phyloP scores from a whole-genome alignment of 129 eudicot species.

The Artemisia argyi region DNA sequence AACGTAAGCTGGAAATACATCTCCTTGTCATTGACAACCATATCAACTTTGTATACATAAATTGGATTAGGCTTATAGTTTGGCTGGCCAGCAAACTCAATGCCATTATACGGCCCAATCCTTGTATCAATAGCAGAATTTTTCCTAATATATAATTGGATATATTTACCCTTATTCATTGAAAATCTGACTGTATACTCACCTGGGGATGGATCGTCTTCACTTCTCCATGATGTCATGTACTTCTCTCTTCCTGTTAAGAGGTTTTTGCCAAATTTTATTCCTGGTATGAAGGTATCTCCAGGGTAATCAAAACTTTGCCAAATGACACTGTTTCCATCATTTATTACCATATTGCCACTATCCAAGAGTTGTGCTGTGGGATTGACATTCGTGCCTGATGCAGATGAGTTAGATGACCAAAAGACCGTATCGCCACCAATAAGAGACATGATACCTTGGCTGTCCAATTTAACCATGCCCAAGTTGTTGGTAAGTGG shows the following conservation, averaged over 20 bases:
- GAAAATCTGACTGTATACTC: conserved; percentile 10
- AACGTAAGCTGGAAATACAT: neutral
- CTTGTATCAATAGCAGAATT: conserved; percentile 18
- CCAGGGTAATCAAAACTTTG: conserved; percentile 27
- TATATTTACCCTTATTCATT: conserved; percentile 20
- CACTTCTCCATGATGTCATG: conserved; percentile 26
- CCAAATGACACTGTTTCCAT: conserved; percentile 10
- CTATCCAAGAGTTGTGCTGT: conserved; percentile 26
- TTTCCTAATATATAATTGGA: conserved; percentile 10
- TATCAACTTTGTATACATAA: neutral
- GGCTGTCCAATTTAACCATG: neutral
- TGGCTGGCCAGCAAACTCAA: conserved; percentile 14
- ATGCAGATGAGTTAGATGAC: neutral
- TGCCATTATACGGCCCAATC: conserved; percentile 21
- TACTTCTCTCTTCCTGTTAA: conserved; percentile 24
- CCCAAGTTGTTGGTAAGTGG: too few relatives aligned
- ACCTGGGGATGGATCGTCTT: conserved; percentile 26
- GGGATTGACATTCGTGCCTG: neutral
- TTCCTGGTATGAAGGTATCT: conserved; percentile 14
- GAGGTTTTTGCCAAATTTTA: conserved; percentile 17
- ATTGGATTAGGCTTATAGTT: conserved; percentile 7
- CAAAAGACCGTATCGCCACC: neutral
- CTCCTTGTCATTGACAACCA: conserved; percentile 13
- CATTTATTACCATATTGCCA: conserved; percentile 29
- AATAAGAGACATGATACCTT: neutral